These are phyloP conservation scores for Paraphoma chrysanthemicola DNA, from an alignment of 2,329 filamentous ascomycete genomes.

Conservation along the genomic window DNA sequence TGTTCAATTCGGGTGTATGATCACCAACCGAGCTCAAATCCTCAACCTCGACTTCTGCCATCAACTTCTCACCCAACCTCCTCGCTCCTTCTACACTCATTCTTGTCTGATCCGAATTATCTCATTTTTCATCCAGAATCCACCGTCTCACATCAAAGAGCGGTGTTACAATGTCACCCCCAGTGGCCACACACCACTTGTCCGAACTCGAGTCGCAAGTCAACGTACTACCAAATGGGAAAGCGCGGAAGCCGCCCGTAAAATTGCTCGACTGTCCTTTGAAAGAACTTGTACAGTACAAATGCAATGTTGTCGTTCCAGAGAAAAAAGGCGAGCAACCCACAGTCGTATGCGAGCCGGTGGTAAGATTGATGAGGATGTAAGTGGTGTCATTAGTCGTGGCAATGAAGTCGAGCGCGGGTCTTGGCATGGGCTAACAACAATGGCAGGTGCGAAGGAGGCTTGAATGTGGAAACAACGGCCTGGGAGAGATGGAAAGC, in stretches of 20 bases:
- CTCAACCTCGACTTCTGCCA: slow-evolving; percentile 48
- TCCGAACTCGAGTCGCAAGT: slow-evolving; percentile 59
- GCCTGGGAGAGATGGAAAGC: slow-evolving; percentile 61
- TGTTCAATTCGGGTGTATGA: neutral
- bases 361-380: slow-evolving; percentile 66
- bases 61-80: slow-evolving; percentile 60
- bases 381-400: slow-evolving; percentile 47
- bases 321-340: slow-evolving; percentile 46
- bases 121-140: neutral
- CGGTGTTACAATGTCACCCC: slow-evolving; percentile 59
- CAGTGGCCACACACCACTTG: slow-evolving; percentile 60
- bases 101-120: slow-evolving; percentile 5
- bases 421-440: slow-evolving; percentile 24
- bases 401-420: slow-evolving; percentile 3
- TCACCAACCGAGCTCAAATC: slow-evolving; percentile 37
- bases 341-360: slow-evolving; percentile 61
- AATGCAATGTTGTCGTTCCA: slow-evolving; percentile 60
- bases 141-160: slow-evolving; percentile 1
- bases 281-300: slow-evolving; percentile 68
- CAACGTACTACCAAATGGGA: slow-evolving; percentile 59
- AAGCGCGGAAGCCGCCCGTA: slow-evolving; percentile 60
- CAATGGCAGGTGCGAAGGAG: slow-evolving; percentile 56
- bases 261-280: slow-evolving; percentile 63
- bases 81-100: slow-evolving; percentile 44
- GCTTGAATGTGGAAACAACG: slow-evolving; percentile 68